phyloP scores from a whole-genome alignment of 495 filamentous ascomycete species.

The Penicillium mononematosum region DNA sequence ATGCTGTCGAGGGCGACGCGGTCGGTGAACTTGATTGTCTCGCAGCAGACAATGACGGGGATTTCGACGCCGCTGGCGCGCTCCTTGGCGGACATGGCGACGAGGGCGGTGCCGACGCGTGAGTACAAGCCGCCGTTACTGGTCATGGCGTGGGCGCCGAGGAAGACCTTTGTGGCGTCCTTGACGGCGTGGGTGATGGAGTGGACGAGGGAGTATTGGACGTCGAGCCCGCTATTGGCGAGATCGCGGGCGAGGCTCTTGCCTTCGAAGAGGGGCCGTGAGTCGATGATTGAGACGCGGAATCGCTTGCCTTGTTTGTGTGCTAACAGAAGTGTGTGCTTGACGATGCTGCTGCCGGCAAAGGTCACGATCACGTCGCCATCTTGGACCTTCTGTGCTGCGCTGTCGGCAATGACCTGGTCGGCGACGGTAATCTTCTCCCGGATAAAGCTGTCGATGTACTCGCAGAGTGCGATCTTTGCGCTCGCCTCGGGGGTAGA shows the following conservation, averaged over 20 bases:
- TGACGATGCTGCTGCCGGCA: conserved; percentile 82
- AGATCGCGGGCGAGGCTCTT: conserved; percentile 69
- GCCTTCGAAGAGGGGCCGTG: conserved; percentile 76
- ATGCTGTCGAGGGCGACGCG: conserved; percentile 86
- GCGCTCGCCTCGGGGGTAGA: conserved; percentile 73
- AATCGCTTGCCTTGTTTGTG: conserved; percentile 68
- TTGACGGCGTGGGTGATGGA: conserved; percentile 69
- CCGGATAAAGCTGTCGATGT: conserved; percentile 86
- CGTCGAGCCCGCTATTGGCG: conserved; percentile 63
- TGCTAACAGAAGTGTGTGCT: conserved; percentile 74
- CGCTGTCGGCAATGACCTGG: conserved; percentile 75
- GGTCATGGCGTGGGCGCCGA: conserved; percentile 89
- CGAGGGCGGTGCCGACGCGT: conserved; percentile 79
- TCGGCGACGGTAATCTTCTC: conserved; percentile 87
- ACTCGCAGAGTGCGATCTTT: conserved; percentile 69
- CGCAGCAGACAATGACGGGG: conserved; percentile 87
- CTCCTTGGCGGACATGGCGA: conserved; percentile 83
- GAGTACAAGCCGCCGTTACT: conserved; percentile 86
- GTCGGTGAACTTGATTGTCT: conserved; percentile 95
- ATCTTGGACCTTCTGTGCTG: conserved; percentile 68
- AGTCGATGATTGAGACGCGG: conserved; percentile 81
- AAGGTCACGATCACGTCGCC: conserved; percentile 86
- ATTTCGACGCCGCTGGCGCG: conserved; percentile 55
- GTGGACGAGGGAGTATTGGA: conserved; percentile 77
- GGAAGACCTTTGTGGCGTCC: conserved; percentile 73